Conservation (phyloP, 1,139 yeast species). For the Hansenula anomala region DNA sequence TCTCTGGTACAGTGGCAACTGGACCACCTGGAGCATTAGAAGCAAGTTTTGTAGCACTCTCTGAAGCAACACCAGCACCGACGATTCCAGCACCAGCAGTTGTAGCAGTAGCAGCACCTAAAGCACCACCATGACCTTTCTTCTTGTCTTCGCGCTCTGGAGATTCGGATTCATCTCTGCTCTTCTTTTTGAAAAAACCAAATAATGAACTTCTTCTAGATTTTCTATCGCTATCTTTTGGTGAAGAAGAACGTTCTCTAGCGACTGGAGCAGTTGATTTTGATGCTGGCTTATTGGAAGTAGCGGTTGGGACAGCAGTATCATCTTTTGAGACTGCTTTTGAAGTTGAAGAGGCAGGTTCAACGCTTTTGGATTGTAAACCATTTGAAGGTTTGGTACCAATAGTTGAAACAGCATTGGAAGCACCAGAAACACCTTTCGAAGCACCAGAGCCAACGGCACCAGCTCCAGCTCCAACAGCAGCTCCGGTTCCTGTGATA, state of each 20-base stretch:
- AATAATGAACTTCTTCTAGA: slow-evolving; percentile 15
- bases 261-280: neutral
- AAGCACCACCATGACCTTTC: slow-evolving; percentile 6
- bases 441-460: slow-evolving; percentile 2
- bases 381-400: neutral
- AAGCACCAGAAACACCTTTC: slow-evolving; percentile 4
- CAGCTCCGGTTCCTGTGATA: neutral
- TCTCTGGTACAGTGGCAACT: neutral
- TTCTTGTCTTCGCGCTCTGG: slow-evolving; percentile 4
- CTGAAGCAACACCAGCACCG: slow-evolving; percentile 9
- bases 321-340: slow-evolving; percentile 5
- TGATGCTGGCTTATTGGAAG: neutral
- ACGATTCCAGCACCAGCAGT: slow-evolving; percentile 1
- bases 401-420: slow-evolving; percentile 6
- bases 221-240: neutral
- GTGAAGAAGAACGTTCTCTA: neutral
- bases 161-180: neutral
- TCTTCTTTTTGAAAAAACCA: slow-evolving; percentile 12
- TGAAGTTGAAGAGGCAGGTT: slow-evolving; percentile 1
- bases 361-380: neutral
- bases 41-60: neutral
- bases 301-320: slow-evolving; percentile 5
- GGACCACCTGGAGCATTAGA: neutral
- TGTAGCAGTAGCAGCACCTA: slow-evolving; percentile 4
- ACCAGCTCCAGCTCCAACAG: slow-evolving; percentile 4